Percentiles rank a stretch among this genome's conserved stretches.
These are phyloP conservation scores for Trichoderma aggressivum DNA, from an alignment of 2,329 filamentous ascomycete genomes.

Conservation along the genomic window DNA sequence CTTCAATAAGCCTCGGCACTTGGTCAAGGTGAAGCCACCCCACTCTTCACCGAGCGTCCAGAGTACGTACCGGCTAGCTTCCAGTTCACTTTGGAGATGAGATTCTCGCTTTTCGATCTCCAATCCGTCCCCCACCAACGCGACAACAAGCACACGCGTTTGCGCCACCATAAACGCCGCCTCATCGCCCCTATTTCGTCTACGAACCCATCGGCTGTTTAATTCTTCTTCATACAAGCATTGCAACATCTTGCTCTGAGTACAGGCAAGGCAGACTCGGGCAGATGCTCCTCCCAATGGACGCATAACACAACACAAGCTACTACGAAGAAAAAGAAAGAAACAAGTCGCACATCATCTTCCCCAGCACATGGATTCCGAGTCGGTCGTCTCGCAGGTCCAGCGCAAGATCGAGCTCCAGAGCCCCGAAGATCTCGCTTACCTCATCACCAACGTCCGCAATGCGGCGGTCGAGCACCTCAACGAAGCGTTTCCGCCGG, in stretches of 20 bases:
- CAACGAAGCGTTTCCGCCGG: conserved; percentile 63
- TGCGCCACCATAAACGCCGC: neutral
- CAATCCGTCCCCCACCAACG: conserved; percentile 12
- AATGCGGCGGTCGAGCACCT: conserved; percentile 65
- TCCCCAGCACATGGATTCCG: conserved; percentile 32
- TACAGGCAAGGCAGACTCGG: neutral
- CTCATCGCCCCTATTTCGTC: too few species aligned
- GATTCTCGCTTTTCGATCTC: neutral
- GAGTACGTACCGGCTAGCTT: neutral
- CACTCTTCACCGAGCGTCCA: neutral
- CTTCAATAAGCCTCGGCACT: neutral
- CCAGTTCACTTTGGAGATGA: neutral
- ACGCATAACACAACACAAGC: neutral
- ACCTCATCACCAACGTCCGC: conserved; percentile 67
- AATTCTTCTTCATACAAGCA: too few species aligned
- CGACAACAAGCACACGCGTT: conserved; percentile 1
- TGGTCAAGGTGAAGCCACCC: neutral
- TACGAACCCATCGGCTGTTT: neutral
- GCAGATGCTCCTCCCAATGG: neutral
- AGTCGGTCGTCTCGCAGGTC: conserved; percentile 36
- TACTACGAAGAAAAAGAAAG: too few species aligned
- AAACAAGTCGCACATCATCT: neutral
- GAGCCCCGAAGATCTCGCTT: conserved; percentile 67
- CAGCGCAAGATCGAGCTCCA: conserved; percentile 80
- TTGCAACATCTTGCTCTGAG: neutral